Evolutionary conservation across 1,284 basidiomycete genomes (phyloP).

Genomic region (Fomitopsis betulina): DNA sequence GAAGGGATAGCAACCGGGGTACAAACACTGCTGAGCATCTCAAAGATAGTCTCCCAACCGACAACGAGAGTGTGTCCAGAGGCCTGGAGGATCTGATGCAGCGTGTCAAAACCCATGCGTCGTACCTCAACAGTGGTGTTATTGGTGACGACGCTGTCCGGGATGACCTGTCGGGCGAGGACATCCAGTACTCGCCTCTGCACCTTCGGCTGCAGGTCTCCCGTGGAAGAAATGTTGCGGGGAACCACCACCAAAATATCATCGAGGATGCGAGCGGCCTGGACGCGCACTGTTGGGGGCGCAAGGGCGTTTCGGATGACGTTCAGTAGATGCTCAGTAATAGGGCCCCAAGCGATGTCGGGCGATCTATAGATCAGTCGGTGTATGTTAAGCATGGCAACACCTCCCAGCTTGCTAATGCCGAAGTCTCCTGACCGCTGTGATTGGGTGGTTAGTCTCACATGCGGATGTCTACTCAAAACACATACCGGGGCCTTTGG

Average conservation of each 20-base stretch:
- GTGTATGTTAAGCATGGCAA: slow-evolving; percentile 79
- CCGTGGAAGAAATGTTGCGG: slow-evolving; percentile 57
- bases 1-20: slow-evolving; percentile 39
- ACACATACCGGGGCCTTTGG: slow-evolving; percentile 62
- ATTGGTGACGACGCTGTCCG: slow-evolving; percentile 41
- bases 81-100: slow-evolving; percentile 87
- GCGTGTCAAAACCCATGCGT: slow-evolving; percentile 81
- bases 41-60: slow-evolving; percentile 93
- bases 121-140: slow-evolving; percentile 71
- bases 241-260: slow-evolving; percentile 74
- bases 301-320: slow-evolving; percentile 66
- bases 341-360: slow-evolving; percentile 81
- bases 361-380: slow-evolving; percentile 79
- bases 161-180: slow-evolving; percentile 75
- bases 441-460: not conserved
- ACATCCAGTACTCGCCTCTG: slow-evolving; percentile 84
- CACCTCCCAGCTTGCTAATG: slow-evolving; percentile 77
- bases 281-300: slow-evolving; percentile 77
- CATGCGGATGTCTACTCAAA: not conserved
- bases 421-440: slow-evolving; percentile 83
- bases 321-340: slow-evolving; percentile 75
- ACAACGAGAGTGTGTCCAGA: slow-evolving; percentile 87
- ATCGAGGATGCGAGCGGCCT: slow-evolving; percentile 84
- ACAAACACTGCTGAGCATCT: slow-evolving; percentile 84
- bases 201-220: slow-evolving; percentile 62